phyloP scores from a whole-genome alignment of 2,329 filamentous ascomycete species.

The Orbilia brochopaga region DNA sequence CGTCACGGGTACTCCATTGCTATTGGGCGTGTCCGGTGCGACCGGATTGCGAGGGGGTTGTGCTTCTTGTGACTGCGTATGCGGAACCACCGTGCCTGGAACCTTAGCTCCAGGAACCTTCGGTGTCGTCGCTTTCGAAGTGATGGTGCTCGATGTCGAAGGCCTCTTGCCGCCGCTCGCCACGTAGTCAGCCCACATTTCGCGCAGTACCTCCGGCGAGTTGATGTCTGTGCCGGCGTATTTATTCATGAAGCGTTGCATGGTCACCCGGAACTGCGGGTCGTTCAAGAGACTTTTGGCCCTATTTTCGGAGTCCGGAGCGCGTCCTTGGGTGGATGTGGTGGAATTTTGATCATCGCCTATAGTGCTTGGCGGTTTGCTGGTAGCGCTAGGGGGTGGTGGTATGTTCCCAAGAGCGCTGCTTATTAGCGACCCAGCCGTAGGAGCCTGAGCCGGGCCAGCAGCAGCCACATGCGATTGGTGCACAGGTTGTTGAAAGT shows the following conservation, averaged over 20 bases:
- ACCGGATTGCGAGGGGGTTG: not conserved
- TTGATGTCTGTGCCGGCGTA: constrained; percentile 32
- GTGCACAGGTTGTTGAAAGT: constrained; percentile 15
- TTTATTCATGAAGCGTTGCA: constrained; percentile 33
- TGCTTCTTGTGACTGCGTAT: not conserved
- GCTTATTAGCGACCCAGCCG: not conserved
- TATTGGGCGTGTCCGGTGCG: not conserved
- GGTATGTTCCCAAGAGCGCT: constrained; percentile 8
- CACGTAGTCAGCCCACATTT: constrained; percentile 35
- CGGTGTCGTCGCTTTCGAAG: constrained; percentile 13
- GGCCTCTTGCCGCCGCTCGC: constrained; percentile 22
- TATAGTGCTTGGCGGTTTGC: not conserved
- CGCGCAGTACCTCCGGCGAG: constrained; percentile 34
- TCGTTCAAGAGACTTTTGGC: constrained; percentile 34
- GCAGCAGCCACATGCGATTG: constrained; percentile 12
- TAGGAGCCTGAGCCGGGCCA: constrained; percentile 9
- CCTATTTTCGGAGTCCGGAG: constrained; percentile 22
- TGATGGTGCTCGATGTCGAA: constrained; percentile 4
- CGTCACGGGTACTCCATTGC: constrained; percentile 8
- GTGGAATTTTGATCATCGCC: not conserved
- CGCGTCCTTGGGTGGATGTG: not conserved
- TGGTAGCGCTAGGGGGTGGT: constrained; percentile 1
- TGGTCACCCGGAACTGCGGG: constrained; percentile 33
- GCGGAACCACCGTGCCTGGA: not conserved
- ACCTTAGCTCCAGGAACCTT: constrained; percentile 5